These are phyloP conservation scores for Strobilomyces dryophilus DNA, from an alignment of 768 basidiomycete species.

Conservation along the genomic window DNA sequence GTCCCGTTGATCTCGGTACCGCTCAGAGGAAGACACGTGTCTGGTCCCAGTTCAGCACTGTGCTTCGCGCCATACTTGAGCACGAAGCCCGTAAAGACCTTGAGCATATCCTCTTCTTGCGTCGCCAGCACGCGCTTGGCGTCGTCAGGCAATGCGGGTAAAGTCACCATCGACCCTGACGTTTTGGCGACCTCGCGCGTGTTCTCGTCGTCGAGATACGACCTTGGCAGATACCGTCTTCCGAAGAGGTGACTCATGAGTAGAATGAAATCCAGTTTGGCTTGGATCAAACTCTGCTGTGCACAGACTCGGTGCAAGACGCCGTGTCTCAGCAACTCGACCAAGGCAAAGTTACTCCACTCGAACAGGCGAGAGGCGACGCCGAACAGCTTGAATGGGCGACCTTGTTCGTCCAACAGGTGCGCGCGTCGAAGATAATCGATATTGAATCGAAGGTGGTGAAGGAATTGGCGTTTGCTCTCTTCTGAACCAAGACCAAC, in stretches of 20 bases:
- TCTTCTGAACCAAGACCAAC: conserved; percentile 53
- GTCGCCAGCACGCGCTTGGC: conserved; percentile 39
- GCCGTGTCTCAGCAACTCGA: conserved; percentile 52
- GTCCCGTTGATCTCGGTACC: conserved; percentile 19
- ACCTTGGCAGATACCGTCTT: conserved; percentile 48
- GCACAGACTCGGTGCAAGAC: conserved; percentile 55
- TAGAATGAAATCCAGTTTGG: conserved; percentile 48
- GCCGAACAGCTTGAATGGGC: conserved; percentile 53
- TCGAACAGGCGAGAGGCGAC: conserved; percentile 57
- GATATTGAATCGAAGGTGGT: conserved; percentile 66
- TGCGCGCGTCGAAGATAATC: conserved; percentile 62
- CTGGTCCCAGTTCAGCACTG: conserved; percentile 35
- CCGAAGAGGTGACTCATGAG: conserved; percentile 66
- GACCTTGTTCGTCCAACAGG: conserved; percentile 50
- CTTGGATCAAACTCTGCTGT: conserved; percentile 34
- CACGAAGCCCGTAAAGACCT: conserved; percentile 55
- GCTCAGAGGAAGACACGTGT: conserved; percentile 50
- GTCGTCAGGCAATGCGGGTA: conserved; percentile 43
- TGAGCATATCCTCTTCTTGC: conserved; percentile 48
- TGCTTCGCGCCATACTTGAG: conserved; percentile 43
- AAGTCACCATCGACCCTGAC: conserved; percentile 54
- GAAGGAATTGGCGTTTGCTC: conserved; percentile 53
- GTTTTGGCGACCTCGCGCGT: conserved; percentile 34
- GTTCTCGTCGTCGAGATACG: conserved; percentile 38
- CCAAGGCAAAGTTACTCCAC: conserved; percentile 66